Conservation (phyloP, 2,329 filamentous ascomycete genomes). For the Emergomyces pasteurianus region DNA sequence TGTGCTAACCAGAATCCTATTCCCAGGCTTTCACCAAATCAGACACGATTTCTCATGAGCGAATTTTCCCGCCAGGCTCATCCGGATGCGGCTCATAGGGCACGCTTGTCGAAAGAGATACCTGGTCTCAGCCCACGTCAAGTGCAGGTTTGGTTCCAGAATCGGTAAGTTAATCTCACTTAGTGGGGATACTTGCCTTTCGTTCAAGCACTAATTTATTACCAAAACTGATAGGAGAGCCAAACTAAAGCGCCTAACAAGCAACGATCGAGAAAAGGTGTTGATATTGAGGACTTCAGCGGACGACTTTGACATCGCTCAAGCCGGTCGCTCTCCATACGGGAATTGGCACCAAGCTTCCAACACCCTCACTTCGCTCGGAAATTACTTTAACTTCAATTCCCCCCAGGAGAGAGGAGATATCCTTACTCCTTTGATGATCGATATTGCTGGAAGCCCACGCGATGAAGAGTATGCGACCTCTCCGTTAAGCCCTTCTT, state of each 20-base stretch:
- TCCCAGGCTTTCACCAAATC: slow-evolving; percentile 75
- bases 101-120: slow-evolving; percentile 77
- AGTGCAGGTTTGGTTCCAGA: slow-evolving; percentile 98
- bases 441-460: slow-evolving; percentile 21
- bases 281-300: slow-evolving; percentile 48
- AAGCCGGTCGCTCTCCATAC: slow-evolving; percentile 46
- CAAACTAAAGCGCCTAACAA: slow-evolving; percentile 50
- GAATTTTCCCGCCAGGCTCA: slow-evolving; percentile 93
- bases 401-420: slow-evolving; percentile 30
- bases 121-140: slow-evolving; percentile 83
- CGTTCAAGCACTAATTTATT: neutral
- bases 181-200: neutral
- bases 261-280: slow-evolving; percentile 50
- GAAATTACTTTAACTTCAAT: slow-evolving; percentile 26
- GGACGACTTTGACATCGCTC: slow-evolving; percentile 48
- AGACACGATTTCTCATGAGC: slow-evolving; percentile 95
- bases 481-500: slow-evolving; percentile 25
- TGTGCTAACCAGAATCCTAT: neutral
- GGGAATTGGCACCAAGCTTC: slow-evolving; percentile 32
- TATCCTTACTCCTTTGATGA: slow-evolving; percentile 20
- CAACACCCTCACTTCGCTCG: slow-evolving; percentile 39
- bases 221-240: slow-evolving; percentile 36
- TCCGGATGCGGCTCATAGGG: slow-evolving; percentile 80
- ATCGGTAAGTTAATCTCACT: slow-evolving; percentile 51
- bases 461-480: slow-evolving; percentile 29